Conservation (phyloP, 306 rosid genomes). For the Dryas drummondii region DNA sequence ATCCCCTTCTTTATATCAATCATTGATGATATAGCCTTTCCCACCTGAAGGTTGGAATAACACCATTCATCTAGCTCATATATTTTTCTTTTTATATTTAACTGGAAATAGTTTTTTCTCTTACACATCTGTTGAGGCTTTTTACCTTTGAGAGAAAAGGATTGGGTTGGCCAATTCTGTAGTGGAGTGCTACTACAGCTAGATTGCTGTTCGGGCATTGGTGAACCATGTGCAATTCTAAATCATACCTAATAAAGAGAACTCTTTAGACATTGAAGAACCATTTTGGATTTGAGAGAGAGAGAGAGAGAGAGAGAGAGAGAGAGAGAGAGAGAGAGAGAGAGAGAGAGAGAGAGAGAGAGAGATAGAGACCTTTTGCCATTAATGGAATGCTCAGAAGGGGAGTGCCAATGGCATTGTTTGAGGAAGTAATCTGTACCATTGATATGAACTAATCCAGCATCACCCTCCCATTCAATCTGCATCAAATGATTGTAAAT, state of each 20-base stretch:
- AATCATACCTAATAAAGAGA: constrained; percentile 42
- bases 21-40: constrained; percentile 10
- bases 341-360: background rate
- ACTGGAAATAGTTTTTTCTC: no score
- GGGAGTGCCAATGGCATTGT: constrained; percentile 41
- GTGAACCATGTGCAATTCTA: constrained; percentile 83
- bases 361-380: constrained; percentile 30
- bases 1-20: constrained; percentile 4
- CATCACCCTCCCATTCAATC: constrained; percentile 39
- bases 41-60: constrained; percentile 12
- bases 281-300: background rate
- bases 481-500: background rate
- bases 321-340: background rate
- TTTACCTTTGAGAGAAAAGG: constrained; percentile 52
- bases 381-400: constrained; percentile 41
- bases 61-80: background rate
- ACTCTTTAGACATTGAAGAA: background rate
- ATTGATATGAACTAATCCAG: constrained; percentile 33
- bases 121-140: no score
- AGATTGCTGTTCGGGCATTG: constrained; percentile 22
- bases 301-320: background rate
- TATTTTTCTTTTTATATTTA: no score
- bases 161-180: constrained; percentile 50
- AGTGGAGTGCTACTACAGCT: constrained; percentile 59
- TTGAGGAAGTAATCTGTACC: constrained; percentile 24